Percentiles rank a stretch among this genome's conserved stretches.
Conservation (phyloP, 2,329 filamentous ascomycete species). For the Ophiostoma ips region DNA sequence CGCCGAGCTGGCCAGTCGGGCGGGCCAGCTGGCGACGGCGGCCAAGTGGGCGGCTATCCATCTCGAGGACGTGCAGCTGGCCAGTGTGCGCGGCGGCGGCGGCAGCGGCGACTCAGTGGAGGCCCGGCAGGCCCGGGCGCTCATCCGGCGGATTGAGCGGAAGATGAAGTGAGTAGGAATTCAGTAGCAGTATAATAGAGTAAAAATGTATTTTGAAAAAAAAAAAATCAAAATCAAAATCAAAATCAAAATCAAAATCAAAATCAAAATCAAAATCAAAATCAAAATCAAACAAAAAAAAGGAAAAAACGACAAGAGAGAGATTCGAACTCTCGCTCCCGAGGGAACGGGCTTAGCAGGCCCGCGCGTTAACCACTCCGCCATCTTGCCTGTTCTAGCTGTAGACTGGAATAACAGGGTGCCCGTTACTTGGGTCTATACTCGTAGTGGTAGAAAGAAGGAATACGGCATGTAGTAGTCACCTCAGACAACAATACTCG, state of each 20-base stretch:
- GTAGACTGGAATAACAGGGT: too few species aligned
- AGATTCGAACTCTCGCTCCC: conserved; percentile 2
- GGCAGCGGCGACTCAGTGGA: neutral
- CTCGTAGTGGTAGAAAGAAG: too few species aligned
- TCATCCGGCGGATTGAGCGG: neutral
- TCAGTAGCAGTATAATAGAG: too few species aligned
- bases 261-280: neutral
- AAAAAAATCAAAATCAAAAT: neutral
- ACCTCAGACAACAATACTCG: too few species aligned
- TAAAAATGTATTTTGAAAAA: too few species aligned
- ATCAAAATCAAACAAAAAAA: neutral
- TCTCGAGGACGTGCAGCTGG: neutral
- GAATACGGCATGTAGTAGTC: too few species aligned
- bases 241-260: neutral
- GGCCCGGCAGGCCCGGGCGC: neutral
- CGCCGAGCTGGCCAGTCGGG: conserved; percentile 7
- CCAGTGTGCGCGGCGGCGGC: neutral
- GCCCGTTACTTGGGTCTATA: too few species aligned
- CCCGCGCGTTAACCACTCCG: conserved; percentile 2
- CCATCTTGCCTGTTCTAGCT: neutral
- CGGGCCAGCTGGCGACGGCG: neutral
- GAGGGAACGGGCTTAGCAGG: conserved; percentile 2
- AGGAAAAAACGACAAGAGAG: conserved; percentile 1
- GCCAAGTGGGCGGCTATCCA: neutral
- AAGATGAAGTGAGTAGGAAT: neutral